These are phyloP conservation scores for Paramarasmius palmivorus DNA, from an alignment of 1,284 basidiomycete genomes.

Conservation along the genomic window DNA sequence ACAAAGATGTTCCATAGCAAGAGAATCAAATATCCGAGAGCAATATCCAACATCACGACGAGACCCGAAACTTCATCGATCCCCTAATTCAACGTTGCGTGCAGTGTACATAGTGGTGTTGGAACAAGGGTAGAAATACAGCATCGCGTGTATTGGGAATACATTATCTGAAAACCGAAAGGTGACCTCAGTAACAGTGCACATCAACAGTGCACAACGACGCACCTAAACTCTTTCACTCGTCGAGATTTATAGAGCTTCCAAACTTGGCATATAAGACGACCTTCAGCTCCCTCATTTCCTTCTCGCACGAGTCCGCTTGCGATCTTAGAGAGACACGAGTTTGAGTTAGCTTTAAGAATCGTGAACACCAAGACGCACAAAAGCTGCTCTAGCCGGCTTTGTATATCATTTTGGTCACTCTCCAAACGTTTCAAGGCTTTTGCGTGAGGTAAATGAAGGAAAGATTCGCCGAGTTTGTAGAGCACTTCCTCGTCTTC, in stretches of 20 bases:
- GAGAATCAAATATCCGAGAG: too few relatives aligned
- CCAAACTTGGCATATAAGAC: conserved; percentile 91
- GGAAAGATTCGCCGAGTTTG: conserved; percentile 88
- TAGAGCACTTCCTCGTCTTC: conserved; percentile 86
- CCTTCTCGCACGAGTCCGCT: conserved; percentile 73
- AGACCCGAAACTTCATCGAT: too few relatives aligned
- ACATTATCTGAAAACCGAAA: too few relatives aligned
- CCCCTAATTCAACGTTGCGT: too few relatives aligned
- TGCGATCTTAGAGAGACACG: conserved; percentile 49
- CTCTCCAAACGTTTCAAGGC: conserved; percentile 77
- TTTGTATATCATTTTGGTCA: conserved; percentile 65
- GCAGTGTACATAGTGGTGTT: too few relatives aligned
- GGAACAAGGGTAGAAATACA: too few relatives aligned
- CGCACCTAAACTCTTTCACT: conserved; percentile 34
- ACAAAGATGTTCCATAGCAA: too few relatives aligned
- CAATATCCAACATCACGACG: too few relatives aligned
- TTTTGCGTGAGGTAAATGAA: conserved; percentile 71
- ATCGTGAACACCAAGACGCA: too few relatives aligned
- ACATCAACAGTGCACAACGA: too few relatives aligned
- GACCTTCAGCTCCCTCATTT: conserved; percentile 92
- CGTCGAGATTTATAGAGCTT: conserved; percentile 89
- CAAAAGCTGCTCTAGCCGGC: conserved; percentile 28
- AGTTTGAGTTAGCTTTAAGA: conserved; percentile 31
- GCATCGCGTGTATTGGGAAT: too few relatives aligned
- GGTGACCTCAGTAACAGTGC: too few relatives aligned